These are phyloP conservation scores for Penicillium sp. DNA, from an alignment of 2,329 filamentous ascomycete species.

Conservation along the genomic window DNA sequence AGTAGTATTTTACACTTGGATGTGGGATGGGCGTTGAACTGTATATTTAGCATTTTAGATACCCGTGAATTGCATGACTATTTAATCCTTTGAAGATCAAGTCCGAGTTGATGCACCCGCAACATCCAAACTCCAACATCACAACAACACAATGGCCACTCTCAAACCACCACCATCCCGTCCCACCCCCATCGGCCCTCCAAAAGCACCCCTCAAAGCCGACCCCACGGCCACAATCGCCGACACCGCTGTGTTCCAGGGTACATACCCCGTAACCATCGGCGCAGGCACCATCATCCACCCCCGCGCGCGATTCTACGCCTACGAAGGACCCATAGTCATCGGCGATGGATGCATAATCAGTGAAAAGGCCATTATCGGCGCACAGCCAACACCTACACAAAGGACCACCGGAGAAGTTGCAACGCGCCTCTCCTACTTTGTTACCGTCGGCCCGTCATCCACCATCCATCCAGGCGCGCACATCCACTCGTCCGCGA, in stretches of 20 bases:
- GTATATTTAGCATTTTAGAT: conserved; percentile 10
- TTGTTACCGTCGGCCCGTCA: conserved; percentile 38
- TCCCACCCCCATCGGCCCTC: conserved; percentile 24
- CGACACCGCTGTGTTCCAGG: conserved; percentile 45
- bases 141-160: conserved; percentile 16
- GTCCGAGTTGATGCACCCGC: conserved; percentile 3
- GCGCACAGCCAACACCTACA: conserved; percentile 45
- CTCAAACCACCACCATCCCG: conserved; percentile 30
- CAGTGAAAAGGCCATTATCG: conserved; percentile 56
- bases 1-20: too few relatives aligned
- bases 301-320: conserved; percentile 73
- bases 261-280: conserved; percentile 72
- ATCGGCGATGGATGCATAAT: conserved; percentile 79
- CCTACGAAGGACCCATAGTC: conserved; percentile 70
- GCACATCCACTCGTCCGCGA: conserved; percentile 36
- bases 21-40: too few relatives aligned
- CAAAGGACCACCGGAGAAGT: conserved; percentile 9
- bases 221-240: conserved; percentile 38
- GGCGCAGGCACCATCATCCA: conserved; percentile 77
- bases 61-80: conserved; percentile 4
- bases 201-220: conserved; percentile 34
- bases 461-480: conserved; percentile 36
- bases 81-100: background rate
- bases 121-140: conserved; percentile 8
- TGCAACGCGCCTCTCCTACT: conserved; percentile 33